A percentile compares a stretch with the other conserved stretches of the same genome.
Conservation (phyloP, 1,284 basidiomycete genomes). For the Ceratobasidium sp. region DNA sequence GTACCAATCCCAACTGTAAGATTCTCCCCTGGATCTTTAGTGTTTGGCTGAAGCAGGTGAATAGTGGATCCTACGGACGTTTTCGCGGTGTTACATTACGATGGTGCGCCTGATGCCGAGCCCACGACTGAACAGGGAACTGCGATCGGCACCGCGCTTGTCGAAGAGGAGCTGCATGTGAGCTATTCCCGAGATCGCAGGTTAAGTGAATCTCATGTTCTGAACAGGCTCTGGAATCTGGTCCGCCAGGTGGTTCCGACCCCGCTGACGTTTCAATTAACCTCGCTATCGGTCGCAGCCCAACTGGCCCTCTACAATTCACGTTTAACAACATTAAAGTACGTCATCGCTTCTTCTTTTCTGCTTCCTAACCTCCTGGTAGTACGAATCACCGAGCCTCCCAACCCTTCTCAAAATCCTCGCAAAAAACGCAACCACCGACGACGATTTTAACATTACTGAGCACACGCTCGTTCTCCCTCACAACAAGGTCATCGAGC, state of each 20-base stretch:
- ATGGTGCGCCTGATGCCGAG: constrained; percentile 15
- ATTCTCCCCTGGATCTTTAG: not conserved
- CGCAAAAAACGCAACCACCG: constrained; percentile 20
- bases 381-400: constrained; percentile 20
- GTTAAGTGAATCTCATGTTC: not conserved
- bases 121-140: constrained; percentile 25
- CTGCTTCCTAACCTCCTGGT: not conserved
- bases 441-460: not conserved
- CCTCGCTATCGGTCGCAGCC: constrained; percentile 8
- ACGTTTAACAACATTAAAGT: constrained; percentile 26
- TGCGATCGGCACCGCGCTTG: constrained; percentile 3
- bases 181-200: not conserved
- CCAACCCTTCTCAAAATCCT: constrained; percentile 28
- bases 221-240: constrained; percentile 7
- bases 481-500: constrained; percentile 17
- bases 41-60: not conserved
- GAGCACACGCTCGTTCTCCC: constrained; percentile 15
- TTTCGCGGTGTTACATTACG: constrained; percentile 13
- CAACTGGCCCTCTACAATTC: not conserved
- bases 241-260: constrained; percentile 23
- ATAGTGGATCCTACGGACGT: constrained; percentile 25
- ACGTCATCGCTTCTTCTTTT: not conserved
- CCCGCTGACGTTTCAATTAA: constrained; percentile 15
- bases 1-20: constrained; percentile 24
- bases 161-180: constrained; percentile 14